Evolutionary conservation across 2,329 filamentous ascomycete species (phyloP), one percentile per base, ranked within the genome.

Genomic region (Paraconiothyrium sp.): DNA sequence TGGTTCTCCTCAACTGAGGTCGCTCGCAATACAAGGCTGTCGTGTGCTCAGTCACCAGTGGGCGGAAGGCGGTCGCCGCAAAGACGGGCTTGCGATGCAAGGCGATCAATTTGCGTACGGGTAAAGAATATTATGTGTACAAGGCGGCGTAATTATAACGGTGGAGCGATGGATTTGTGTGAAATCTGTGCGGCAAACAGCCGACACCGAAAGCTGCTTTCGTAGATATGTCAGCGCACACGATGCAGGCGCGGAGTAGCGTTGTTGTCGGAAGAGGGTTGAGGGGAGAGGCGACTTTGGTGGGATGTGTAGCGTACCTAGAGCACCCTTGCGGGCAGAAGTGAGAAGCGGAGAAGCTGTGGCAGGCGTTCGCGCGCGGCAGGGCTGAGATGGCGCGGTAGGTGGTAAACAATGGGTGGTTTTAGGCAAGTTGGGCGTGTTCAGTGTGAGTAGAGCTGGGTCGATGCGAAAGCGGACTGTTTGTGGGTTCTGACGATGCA

Each of bases 31-130:
- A 57, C 24, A 55, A 49, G 46, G 30, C 49, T 41, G 57, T 27
- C 46, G 50, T 37, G 55, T 57, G 39, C 51, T 50, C 51, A 60
- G 44, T 47, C 49, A 55, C 63, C 35, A 52, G 59, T 57, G 50
- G 54, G 56, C 54, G 59, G 54, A 54, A 56, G 63, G 55, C 60
- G 64, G 57, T 62, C 64, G 68, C 66, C 63, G 50, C 60, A 37
- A 39, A 61, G 64, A 71, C 71, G 59, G 63, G 49, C 50, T 58
- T 57, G 50, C 43, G 61, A 61, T 41, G 63, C 54, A 60, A 57
- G 62, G 64, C 60, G 62, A 57, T 66, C 58, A 65, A 69, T 64
- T 61, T 65, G 68, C 62, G 50, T 20, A 22, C n/a, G 64, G 55
- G 64, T 58, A 63, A 58, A 64, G 54, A 61, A 64, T 62, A 49